These are phyloP conservation scores for Colletotrichum sp. DNA, from an alignment of 2,329 filamentous ascomycete species.

Conservation along the genomic window DNA sequence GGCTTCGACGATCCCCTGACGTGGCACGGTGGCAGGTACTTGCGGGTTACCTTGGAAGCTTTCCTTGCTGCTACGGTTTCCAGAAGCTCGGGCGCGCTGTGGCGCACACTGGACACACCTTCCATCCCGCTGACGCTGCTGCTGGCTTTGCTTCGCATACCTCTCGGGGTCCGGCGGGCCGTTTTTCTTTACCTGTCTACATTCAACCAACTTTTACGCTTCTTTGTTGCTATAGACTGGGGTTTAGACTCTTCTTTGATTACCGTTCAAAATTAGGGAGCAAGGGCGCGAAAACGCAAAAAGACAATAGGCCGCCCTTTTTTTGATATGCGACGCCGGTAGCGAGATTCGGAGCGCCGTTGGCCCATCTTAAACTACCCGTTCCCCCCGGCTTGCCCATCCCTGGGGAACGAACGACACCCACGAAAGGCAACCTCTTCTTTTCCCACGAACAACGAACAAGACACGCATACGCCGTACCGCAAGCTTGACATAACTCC, in stretches of 20 bases:
- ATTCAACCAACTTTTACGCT: not conserved
- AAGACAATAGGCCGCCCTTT: not conserved
- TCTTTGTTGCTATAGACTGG: not conserved
- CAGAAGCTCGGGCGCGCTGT: not conserved
- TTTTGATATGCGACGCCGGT: constrained; percentile 11
- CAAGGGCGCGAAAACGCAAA: not conserved
- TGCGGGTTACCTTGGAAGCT: not conserved
- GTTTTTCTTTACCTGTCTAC: not conserved
- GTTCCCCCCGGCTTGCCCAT: not conserved
- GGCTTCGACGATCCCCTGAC: not conserved
- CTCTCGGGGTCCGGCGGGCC: not conserved
- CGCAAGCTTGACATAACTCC: not conserved
- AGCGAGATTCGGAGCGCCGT: constrained; percentile 12
- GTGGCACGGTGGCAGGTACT: constrained; percentile 3
- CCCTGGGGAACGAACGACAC: not conserved
- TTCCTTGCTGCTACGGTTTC: not conserved
- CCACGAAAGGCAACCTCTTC: not conserved
- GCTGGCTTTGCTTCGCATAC: not conserved
- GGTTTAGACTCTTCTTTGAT: not conserved
- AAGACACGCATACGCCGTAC: not conserved
- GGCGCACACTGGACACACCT: not conserved
- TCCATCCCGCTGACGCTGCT: not conserved
- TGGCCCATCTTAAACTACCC: not conserved
- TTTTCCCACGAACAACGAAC: not conserved
- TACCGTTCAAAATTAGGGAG: not conserved